Evolutionary conservation across 2,329 filamentous ascomycete species (phyloP).

Genomic region (Ilyonectria destructans): DNA sequence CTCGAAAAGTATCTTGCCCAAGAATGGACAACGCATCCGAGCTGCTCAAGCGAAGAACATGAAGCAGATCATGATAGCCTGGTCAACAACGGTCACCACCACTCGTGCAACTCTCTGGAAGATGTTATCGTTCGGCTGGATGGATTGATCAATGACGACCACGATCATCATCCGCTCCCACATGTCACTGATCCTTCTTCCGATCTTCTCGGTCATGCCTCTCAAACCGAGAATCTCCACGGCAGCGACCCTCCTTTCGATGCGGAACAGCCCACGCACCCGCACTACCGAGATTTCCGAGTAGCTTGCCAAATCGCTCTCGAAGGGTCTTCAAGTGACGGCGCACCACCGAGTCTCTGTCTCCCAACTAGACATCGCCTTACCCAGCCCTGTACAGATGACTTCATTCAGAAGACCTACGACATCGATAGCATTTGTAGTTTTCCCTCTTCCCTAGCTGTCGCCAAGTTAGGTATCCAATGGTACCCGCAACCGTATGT

Average conservation of each 20-base stretch:
- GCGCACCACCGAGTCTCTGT: constrained; percentile 11
- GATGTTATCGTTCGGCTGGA: no score
- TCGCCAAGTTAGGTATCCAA: constrained; percentile 14
- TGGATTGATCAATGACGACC: no score
- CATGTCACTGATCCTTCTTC: constrained; percentile 1
- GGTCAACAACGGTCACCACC: no score
- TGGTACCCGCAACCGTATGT: constrained; percentile 15
- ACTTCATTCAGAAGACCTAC: constrained; percentile 13
- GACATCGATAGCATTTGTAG: constrained; percentile 18
- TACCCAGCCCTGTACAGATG: constrained; percentile 6
- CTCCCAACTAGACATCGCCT: constrained; percentile 9
- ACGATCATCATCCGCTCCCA: constrained; percentile 7
- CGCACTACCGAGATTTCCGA: constrained; percentile 9
- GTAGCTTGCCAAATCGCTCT: constrained; percentile 12
- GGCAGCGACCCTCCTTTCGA: background rate
- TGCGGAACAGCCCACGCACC: background rate
- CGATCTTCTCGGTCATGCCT: background rate
- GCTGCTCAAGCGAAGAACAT: background rate
- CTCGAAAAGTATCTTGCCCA: background rate
- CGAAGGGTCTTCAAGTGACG: constrained; percentile 5
- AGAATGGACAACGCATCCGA: background rate
- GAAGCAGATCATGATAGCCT: no score
- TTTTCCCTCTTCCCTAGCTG: constrained; percentile 18
- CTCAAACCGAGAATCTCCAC: constrained; percentile 1
- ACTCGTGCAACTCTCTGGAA: no score